These are phyloP conservation scores for Podospora conica DNA, from an alignment of 495 filamentous ascomycete species.

Conservation along the genomic window DNA sequence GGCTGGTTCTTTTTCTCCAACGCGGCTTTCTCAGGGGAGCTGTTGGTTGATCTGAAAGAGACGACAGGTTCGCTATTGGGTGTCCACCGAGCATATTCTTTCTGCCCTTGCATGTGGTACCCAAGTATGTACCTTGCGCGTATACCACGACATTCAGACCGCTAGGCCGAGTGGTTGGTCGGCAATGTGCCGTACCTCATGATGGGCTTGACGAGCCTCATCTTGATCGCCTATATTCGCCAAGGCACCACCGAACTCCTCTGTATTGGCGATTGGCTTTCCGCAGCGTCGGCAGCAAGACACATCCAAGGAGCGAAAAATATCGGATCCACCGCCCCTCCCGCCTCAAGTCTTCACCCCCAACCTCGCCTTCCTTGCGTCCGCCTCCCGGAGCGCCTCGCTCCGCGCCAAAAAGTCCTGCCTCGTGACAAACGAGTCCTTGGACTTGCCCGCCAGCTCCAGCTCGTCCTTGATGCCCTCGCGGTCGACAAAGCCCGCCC, in stretches of 20 bases:
- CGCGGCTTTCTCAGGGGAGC: neutral
- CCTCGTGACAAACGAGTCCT: constrained; percentile 71
- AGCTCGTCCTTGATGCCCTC: constrained; percentile 91
- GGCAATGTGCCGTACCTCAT: neutral
- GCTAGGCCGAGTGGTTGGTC: neutral
- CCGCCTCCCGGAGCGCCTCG: constrained; percentile 70
- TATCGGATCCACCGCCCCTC: too few species aligned
- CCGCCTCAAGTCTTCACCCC: constrained; percentile 37
- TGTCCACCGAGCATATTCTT: too few species aligned
- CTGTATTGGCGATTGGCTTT: neutral
- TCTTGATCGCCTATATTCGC: neutral
- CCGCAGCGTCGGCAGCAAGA: neutral
- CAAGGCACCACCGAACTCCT: neutral
- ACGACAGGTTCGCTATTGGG: too few species aligned
- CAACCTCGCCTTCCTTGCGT: constrained; percentile 57
- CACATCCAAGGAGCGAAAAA: neutral
- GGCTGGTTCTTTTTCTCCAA: neutral
- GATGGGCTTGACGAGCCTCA: neutral
- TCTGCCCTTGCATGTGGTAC: neutral
- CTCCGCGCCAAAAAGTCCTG: constrained; percentile 88
- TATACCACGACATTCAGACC: neutral
- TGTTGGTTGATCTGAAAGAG: too few species aligned
- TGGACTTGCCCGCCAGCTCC: constrained; percentile 72
- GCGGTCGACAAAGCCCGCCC: constrained; percentile 88
- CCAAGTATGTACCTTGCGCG: neutral